Conservation (phyloP, 2,329 filamentous ascomycete genomes). For the Colletotrichum sojae region DNA sequence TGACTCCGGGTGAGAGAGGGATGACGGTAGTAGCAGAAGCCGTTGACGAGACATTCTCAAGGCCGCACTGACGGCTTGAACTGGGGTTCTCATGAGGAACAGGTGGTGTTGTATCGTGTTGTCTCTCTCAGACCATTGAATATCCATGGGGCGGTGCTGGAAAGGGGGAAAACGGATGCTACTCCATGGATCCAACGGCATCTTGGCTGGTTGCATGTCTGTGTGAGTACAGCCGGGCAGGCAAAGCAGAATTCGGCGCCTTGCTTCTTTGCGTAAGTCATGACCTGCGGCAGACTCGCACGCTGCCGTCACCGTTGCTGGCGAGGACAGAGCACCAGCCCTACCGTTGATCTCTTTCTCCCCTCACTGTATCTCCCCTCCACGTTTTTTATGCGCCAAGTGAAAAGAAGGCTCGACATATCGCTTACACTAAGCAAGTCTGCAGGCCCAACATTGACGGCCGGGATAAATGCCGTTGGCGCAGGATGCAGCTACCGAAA, state of each 20-base stretch:
- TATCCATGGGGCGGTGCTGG: slow-evolving; percentile 24
- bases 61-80: slow-evolving; percentile 29
- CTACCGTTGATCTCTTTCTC: slow-evolving; percentile 11
- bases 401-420: slow-evolving; percentile 32
- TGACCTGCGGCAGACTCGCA: slow-evolving; percentile 21
- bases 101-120: slow-evolving; percentile 30
- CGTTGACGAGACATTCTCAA: slow-evolving; percentile 33
- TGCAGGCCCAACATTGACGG: slow-evolving; percentile 5
- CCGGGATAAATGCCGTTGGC: slow-evolving; percentile 10
- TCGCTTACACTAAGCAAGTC: slow-evolving; percentile 15
- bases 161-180: slow-evolving; percentile 21
- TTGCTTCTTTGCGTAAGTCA: slow-evolving; percentile 36
- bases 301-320: neutral
- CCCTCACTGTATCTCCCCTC: no score
- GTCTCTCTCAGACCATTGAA: slow-evolving; percentile 27
- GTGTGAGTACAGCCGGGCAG: slow-evolving; percentile 25
- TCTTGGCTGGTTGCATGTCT: slow-evolving; percentile 32
- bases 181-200: slow-evolving; percentile 30
- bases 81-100: slow-evolving; percentile 32
- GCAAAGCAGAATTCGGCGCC: slow-evolving; percentile 25
- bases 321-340: slow-evolving; percentile 20
- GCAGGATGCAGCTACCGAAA: slow-evolving; percentile 20
- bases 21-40: slow-evolving; percentile 8
- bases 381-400: slow-evolving; percentile 13
- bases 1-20: neutral